A percentile compares a stretch with the other conserved stretches of the same genome.
phyloP scores from a whole-genome alignment of 2,329 filamentous ascomycete species.

The Cercospora zeina region DNA sequence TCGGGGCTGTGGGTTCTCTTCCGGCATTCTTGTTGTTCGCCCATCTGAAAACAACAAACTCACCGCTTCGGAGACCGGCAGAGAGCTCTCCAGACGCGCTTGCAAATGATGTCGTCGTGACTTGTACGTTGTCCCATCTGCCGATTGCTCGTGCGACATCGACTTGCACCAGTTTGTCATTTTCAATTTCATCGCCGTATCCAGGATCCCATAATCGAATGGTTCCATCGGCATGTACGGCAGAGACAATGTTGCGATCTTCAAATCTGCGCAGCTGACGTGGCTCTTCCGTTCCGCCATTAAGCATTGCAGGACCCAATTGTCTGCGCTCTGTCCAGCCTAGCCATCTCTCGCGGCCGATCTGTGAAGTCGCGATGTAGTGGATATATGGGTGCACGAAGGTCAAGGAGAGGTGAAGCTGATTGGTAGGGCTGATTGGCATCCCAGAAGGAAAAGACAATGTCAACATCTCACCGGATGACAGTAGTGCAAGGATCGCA shows the following conservation, averaged over 20 bases:
- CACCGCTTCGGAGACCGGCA: constrained; percentile 77
- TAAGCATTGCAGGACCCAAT: constrained; percentile 73
- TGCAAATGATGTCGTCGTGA: constrained; percentile 77
- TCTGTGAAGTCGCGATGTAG: constrained; percentile 66
- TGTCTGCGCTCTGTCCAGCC: constrained; percentile 82
- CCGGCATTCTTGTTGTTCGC: constrained; percentile 74
- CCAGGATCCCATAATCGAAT: constrained; percentile 92
- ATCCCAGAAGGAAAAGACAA: constrained; percentile 90
- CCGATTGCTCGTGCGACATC: constrained; percentile 81
- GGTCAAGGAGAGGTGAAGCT: constrained; percentile 81
- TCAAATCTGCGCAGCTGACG: constrained; percentile 75
- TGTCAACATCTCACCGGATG: constrained; percentile 85
- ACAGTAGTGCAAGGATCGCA: constrained; percentile 74
- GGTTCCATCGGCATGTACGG: constrained; percentile 86
- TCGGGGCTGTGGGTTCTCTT: constrained; percentile 56
- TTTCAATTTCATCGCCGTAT: constrained; percentile 90
- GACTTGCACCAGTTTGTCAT: constrained; percentile 75
- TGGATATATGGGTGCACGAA: constrained; percentile 89
- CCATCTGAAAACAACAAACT: constrained; percentile 85
- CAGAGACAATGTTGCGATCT: constrained; percentile 78
- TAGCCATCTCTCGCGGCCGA: constrained; percentile 82
- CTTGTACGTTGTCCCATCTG: constrained; percentile 72
- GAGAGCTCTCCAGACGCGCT: constrained; percentile 81
- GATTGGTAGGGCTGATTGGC: constrained; percentile 87
- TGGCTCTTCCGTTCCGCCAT: constrained; percentile 73